Evolutionary conservation across 2,329 filamentous ascomycete genomes (phyloP), one percentile per base, ranked within the genome.

Genomic region (Bertia moriformis): DNA sequence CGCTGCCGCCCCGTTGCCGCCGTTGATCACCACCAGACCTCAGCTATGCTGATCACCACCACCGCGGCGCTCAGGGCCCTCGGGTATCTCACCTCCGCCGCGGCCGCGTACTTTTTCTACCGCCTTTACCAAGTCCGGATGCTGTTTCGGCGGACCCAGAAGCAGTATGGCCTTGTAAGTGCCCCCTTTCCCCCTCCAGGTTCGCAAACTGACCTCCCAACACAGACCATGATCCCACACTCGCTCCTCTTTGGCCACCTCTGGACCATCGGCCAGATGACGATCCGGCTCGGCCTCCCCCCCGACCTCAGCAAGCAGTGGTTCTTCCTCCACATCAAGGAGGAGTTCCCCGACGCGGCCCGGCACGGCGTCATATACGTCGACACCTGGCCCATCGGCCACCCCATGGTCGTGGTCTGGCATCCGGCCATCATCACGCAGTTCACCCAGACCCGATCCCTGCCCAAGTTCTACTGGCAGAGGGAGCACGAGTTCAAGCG

Each of bases 351-450:
- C 4, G 51, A 56, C 14, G 29, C 53, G 14, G 44, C 45, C 3
- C 45, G 45, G n/a, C 40, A 46, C 4, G 53, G 54, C 38, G 37
- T 53, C 19, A 42, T 55, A 36, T 58, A 63, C 41, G 42, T 63
- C 33, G 60, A 64, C 39, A 42, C 52, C 13, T 61, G 58, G 54
- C 60, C 61, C 3, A 44, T 62, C n/a, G 46, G 46, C 2, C 38
- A 42, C 4, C 51, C 57, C 3, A 55, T 60, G 48, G 19, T 60
- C 3, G 50, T 56, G n/a, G 49, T 63, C 19, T 49, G 49, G 39
- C 47, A 60, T 38, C 58, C 60, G 2, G 55, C 55, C 4, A 50
- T 64, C 24, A 55, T 54, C 32, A 48, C 55, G 4, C 57, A 60
- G 37, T 54, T 61, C 40, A 56, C 51, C n/a, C 57, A 61, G 42